Conservation (phyloP, 352 stramenopile species). For the Pythium chondricola region DNA sequence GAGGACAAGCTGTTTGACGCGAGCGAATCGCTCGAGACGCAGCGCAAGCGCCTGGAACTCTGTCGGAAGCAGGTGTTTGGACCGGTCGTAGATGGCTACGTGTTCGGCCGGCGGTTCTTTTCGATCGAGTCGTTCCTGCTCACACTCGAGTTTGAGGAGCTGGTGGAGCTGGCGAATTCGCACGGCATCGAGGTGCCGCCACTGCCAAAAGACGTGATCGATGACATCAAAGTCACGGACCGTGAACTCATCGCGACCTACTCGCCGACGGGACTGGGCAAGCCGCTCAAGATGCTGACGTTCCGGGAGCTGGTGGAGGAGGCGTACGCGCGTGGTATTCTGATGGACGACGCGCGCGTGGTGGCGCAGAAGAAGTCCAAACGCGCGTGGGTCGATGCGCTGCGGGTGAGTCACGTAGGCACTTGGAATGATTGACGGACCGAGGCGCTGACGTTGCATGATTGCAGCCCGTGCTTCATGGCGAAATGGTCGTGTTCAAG, state of each 20-base stretch:
- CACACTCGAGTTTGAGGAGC: conserved; percentile 34
- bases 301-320: conserved; percentile 57
- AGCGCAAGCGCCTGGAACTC: conserved; percentile 12
- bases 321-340: conserved; percentile 35
- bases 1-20: too few relatives aligned
- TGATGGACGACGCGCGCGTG: conserved; percentile 26
- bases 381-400: conserved; percentile 41
- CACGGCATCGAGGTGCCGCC: conserved; percentile 22
- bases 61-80: conserved; percentile 10
- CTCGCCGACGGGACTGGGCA: conserved; percentile 30
- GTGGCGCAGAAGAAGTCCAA: conserved; percentile 58
- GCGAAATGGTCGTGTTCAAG: conserved; percentile 24
- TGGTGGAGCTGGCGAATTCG: conserved; percentile 26
- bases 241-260: conserved; percentile 35
- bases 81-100: conserved; percentile 39
- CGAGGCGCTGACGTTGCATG: background rate
- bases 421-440: background rate
- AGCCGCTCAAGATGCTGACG: conserved; percentile 48
- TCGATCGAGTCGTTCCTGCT: conserved; percentile 48
- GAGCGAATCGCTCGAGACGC: conserved; percentile 5
- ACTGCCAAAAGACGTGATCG: conserved; percentile 27
- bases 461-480: conserved; percentile 22
- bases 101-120: conserved; percentile 57
- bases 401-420: conserved; percentile 33
- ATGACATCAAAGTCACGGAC: conserved; percentile 40